Base-by-base conservation (phyloP, 345 rosid species). In the Rhizophora mangle region DNA sequence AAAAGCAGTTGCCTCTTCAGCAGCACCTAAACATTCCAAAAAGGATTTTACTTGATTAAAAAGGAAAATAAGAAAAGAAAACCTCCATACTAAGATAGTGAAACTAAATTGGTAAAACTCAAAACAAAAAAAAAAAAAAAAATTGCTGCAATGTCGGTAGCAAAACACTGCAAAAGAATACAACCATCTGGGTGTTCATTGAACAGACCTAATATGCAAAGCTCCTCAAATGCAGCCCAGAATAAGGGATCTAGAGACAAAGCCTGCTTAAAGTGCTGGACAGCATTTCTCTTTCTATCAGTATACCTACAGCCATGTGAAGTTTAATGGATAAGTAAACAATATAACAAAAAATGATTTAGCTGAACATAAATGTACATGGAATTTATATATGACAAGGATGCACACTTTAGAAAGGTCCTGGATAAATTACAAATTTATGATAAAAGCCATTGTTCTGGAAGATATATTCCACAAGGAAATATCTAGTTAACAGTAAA, bases 151-250 rank as follows among this genome's bases (percentile, higher is more conserved):
- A 65, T 29, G 24, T 11, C 20, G 49, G 39, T 31, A 62, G 62
- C 36, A 60, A 13, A 29, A 65, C 57, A 77, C 24, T 62, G 27
- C 21, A 32, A 69, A 30, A 16, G 39, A 62, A 62, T 21, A 29
- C 52, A 68, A 16, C 24, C 68, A 47, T 30, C 2, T 47, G 62
- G 39, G 31, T 18, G 27, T 43, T 70, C 70, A 63, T 53, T 64
- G 13, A 63, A 75, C 84, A 77, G 9, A 95, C 99, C 99, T 90
- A 95, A 79, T 55, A 84, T 66, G 74, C 99, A 92, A 62, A 95
- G 82, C 77, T 95, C 98, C 79, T 95, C 98, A 60, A 88, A 95
- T 58, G 99, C 98, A 63, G 87, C 85, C 99, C 99, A 95, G 64
- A 89, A 84, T 70, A 95, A 82, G 68, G 99, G 99, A 86, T 92